Base-by-base conservation (phyloP, 2,329 filamentous ascomycete species). In the Diaporthe aspalathi region DNA sequence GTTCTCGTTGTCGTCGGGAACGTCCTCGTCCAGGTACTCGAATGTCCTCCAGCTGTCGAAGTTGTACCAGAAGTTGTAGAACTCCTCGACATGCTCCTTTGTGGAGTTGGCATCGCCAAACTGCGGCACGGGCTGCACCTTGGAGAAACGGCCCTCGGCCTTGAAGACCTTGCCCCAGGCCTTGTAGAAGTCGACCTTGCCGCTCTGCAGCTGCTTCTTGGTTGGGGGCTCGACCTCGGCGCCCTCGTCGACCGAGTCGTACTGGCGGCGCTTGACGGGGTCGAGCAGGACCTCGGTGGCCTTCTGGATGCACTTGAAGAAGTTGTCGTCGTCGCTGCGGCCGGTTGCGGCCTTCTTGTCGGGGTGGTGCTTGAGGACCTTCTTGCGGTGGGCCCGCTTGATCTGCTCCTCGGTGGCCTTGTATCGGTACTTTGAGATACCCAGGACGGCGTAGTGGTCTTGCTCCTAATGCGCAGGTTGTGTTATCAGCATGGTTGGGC, bases 291-390 rank as follows among this genome's bases (percentile, higher is more conserved):
- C 89, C 79, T 99, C 96, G 78, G 93, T 95, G 71, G 96, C 96
- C 84, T 98, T 98, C 83, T 99, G 97, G 83, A 99, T 99, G 84
- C 97, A 99, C 89, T 99, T 99, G 92, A 99, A 99, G 88, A 99
- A 99, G 82, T 93, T 94, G 83, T 99, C 96, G 83, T 98, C 95
- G 79, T 98, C 95, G 76, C 90, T 89, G 78, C 90, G 89, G 73
- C 96, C 96, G 60, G 92, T 89, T 35, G 96, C 96, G 20, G 97
- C 96, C 87, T 97, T 97, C 92, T 99, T 99, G 83, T 99, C 96
- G 74, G 96, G 96, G 84, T 99, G 96, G 83, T 99, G 96, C 86
- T 94, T 95, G 76, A 99, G 92, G 75, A 99, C 96, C 92, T 99
- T 99, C 91, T 97, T 98, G 86, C 96, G 94, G 87, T 99, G 95